Evolutionary conservation across 768 basidiomycete genomes (phyloP), one percentile per base, ranked within the genome.

Genomic region (Cantharellus anzutake): DNA sequence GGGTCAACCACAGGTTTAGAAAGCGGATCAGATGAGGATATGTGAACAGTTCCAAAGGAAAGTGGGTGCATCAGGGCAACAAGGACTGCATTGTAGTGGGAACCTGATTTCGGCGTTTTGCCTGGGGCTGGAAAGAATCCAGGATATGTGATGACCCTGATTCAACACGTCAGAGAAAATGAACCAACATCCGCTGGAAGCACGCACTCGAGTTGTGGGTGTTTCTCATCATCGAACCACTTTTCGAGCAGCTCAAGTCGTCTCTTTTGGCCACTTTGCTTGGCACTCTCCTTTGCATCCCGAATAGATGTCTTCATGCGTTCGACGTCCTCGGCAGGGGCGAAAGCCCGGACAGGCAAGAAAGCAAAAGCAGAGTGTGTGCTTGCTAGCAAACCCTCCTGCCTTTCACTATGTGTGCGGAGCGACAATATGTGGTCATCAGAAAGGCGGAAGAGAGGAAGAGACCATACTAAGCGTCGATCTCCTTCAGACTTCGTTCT

Each of bases 301-400:
- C 14, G 5, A 14, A 57, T 39, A 5, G 16, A 37, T 14, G 34
- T 37, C 40, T 57, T 55, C 52, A 55, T 11, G 35, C 52, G 52
- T 16, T 5, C 56, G 16, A 57, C 14, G 16, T 57, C 56, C 14
- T 41, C 61, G 4, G 37, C 11, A 16, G 61, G 42, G 7, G 58
- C 35, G 14, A 56, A 29, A 35, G 14, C n/a, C n/a, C 2, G 20
- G n/a, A 40, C 20, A 5, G 62, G 61, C 7, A 62, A 40, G 39
- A 55, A 44, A 40, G 61, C 63, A 41, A 62, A 62, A 3, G 61
- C 61, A 3, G 52, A 62, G 56, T 62, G 61, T 20, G 58, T 61
- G 34, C 57, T 59, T 4, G 61, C n/a, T 62, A 62, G 20, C 57
- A 58, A 5, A 50, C 61, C 34, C 44, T 44, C 5, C 61, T 14